Evolutionary conservation across 176 grass and related monocot species (phyloP).

Genomic region (Bolboschoenus planiculmis): DNA sequence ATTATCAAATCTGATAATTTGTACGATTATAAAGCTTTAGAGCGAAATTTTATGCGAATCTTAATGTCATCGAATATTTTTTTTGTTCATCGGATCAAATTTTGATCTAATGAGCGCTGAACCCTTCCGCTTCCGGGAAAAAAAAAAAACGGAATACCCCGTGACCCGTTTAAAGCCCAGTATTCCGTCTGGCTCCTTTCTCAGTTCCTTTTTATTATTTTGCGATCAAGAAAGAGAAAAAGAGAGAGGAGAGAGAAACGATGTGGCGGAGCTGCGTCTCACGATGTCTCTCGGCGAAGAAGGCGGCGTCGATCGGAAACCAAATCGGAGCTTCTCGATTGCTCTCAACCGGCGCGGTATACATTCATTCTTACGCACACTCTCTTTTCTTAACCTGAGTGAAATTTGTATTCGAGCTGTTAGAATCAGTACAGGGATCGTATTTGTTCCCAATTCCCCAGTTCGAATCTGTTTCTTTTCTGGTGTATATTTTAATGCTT

Average conservation of each 20-base stretch:
- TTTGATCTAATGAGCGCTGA: no score
- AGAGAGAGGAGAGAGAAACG: not conserved
- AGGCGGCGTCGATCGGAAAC: slow-evolving; percentile 37
- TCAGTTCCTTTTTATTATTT: not conserved
- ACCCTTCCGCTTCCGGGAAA: no score
- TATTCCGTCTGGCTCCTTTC: not conserved
- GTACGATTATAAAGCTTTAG: no score
- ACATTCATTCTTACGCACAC: not conserved
- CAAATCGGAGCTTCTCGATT: slow-evolving; percentile 53
- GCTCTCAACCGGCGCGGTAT: slow-evolving; percentile 8
- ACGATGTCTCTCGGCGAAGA: slow-evolving; percentile 47
- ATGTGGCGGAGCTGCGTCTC: slow-evolving; percentile 93
- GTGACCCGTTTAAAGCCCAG: slow-evolving; percentile 9
- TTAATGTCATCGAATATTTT: no score
- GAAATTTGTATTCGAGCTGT: not conserved
- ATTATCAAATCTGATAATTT: no score
- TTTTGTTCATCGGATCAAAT: no score
- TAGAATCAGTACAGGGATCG: not conserved
- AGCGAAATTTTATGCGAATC: no score
- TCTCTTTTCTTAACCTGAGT: not conserved
- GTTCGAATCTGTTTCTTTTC: not conserved
- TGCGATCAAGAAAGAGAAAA: slow-evolving; percentile 7
- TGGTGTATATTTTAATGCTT: not conserved
- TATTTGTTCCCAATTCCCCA: not conserved
- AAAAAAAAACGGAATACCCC: slow-evolving; percentile 20